A percentile compares a stretch with the other conserved stretches of the same genome.
Conservation (phyloP, 2,329 filamentous ascomycete species). For the Grosmannia penicillata region DNA sequence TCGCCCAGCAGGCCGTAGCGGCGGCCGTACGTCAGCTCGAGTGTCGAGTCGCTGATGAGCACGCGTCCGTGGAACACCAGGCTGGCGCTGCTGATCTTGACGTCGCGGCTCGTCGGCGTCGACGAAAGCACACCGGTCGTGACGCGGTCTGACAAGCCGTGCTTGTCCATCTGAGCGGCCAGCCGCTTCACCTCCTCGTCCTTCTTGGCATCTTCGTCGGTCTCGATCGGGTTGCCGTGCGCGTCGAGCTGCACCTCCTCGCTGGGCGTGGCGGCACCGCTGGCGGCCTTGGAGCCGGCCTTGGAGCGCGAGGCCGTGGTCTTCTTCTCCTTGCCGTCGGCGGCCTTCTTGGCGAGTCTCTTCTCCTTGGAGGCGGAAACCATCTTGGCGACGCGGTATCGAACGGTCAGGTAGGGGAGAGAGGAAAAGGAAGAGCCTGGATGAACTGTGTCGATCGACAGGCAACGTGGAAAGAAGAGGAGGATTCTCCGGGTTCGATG, state of each 20-base stretch:
- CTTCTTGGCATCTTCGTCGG: slow-evolving; percentile 46
- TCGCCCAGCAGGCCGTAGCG: slow-evolving; percentile 92
- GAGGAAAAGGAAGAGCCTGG: not conserved
- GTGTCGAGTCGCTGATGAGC: slow-evolving; percentile 80
- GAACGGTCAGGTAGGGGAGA: not conserved
- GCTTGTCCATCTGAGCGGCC: slow-evolving; percentile 84
- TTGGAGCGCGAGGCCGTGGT: slow-evolving; percentile 51
- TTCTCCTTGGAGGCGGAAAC: slow-evolving; percentile 58
- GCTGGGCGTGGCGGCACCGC: slow-evolving; percentile 33
- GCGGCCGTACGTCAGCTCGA: slow-evolving; percentile 86
- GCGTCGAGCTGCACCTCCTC: slow-evolving; percentile 53
- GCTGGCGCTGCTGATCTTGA: slow-evolving; percentile 89
- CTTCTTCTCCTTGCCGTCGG: slow-evolving; percentile 66
- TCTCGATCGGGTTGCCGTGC: slow-evolving; percentile 38
- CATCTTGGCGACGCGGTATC: slow-evolving; percentile 38
- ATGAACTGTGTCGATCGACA: not conserved
- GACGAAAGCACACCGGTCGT: slow-evolving; percentile 94
- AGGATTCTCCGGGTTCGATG: too few species aligned
- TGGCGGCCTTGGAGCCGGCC: slow-evolving; percentile 49
- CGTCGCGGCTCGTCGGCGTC: slow-evolving; percentile 70
- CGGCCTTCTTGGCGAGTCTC: slow-evolving; percentile 56
- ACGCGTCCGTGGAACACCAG: slow-evolving; percentile 97
- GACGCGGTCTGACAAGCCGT: slow-evolving; percentile 92
- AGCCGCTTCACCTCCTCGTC: slow-evolving; percentile 74
- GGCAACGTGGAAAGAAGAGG: not conserved